Percentiles rank a stretch among this genome's conserved stretches.
phyloP scores from a whole-genome alignment of 176 grass and related monocot species.

The Carex kokanica region DNA sequence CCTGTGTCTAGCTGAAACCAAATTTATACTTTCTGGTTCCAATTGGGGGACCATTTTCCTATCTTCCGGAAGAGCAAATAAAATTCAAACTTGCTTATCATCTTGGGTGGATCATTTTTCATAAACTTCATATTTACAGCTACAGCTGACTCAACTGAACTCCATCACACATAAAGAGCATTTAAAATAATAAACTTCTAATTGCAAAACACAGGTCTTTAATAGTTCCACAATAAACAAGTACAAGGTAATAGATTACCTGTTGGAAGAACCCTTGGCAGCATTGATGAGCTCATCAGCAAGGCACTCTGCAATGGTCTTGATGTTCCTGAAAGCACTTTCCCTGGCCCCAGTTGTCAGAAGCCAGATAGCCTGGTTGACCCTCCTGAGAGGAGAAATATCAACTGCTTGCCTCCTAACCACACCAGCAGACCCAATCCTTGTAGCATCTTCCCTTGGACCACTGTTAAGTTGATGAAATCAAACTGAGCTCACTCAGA shows the following conservation, averaged over 20 bases:
- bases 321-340: conserved; percentile 65
- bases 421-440: conserved; percentile 65
- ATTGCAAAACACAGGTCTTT: neutral
- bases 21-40: neutral
- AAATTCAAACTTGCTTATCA: neutral
- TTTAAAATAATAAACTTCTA: neutral
- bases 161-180: neutral
- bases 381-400: conserved; percentile 66
- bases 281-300: conserved; percentile 71
- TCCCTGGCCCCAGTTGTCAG: conserved; percentile 65
- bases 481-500: neutral
- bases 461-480: conserved; percentile 30
- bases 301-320: conserved; percentile 71
- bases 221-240: neutral
- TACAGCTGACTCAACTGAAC: neutral
- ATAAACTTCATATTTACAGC: neutral
- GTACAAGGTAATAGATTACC: conserved; percentile 24
- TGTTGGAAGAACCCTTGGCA: conserved; percentile 65
- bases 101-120: neutral
- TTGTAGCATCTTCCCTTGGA: conserved; percentile 57
- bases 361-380: conserved; percentile 66
- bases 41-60: neutral
- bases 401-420: conserved; percentile 67
- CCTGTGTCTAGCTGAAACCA: neutral
- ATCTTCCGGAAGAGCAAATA: neutral